Percentiles rank a stretch among this genome's conserved stretches.
Conservation (phyloP, 2,329 filamentous ascomycete genomes). For the Monosporascus sp. region DNA sequence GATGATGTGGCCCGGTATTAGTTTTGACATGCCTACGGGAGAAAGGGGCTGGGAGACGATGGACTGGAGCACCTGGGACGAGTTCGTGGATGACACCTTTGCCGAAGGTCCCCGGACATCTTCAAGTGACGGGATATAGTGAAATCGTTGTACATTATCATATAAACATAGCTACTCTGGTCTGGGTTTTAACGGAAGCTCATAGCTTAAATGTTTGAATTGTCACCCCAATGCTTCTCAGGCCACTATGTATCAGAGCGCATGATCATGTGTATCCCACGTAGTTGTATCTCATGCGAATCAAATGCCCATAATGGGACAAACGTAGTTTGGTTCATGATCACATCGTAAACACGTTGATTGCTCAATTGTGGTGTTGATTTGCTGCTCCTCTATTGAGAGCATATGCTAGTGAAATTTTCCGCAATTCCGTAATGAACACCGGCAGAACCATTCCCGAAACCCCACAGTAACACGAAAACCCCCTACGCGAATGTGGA, state of each 20-base stretch:
- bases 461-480: slow-evolving; percentile 44
- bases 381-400: slow-evolving; percentile 32
- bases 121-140: slow-evolving; percentile 14
- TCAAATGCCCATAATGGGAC: neutral
- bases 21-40: slow-evolving; percentile 16
- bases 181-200: neutral
- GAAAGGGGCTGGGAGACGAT: slow-evolving; percentile 14
- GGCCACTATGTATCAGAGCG: too few species aligned
- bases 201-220: neutral
- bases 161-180: neutral
- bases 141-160: neutral
- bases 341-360: neutral
- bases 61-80: slow-evolving; percentile 38
- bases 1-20: slow-evolving; percentile 20
- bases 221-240: neutral
- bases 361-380: slow-evolving; percentile 20
- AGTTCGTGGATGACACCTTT: slow-evolving; percentile 37
- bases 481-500: slow-evolving; percentile 88
- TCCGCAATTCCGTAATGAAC: slow-evolving; percentile 55
- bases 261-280: too few species aligned
- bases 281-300: too few species aligned
- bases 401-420: slow-evolving; percentile 55
- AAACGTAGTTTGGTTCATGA: slow-evolving; percentile 1
- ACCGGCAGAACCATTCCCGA: slow-evolving; percentile 52
- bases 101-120: slow-evolving; percentile 22